phyloP scores from a whole-genome alignment of 495 filamentous ascomycete species.

The Aspergillus ostianus region DNA sequence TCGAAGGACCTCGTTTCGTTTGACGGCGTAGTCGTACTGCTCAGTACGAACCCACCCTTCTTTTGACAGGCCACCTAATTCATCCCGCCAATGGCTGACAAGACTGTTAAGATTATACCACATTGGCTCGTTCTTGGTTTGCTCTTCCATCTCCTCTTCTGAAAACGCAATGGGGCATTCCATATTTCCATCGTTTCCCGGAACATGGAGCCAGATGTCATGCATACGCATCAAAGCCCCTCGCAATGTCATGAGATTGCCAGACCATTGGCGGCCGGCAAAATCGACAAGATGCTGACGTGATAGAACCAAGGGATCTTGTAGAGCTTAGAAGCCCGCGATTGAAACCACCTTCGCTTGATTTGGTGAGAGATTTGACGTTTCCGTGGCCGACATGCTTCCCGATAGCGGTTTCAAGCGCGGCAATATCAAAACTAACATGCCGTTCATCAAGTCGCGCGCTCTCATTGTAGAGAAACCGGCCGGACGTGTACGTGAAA shows the following conservation, averaged over 20 bases:
- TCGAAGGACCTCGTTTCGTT: slow-evolving; percentile 13
- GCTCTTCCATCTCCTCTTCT: slow-evolving; percentile 15
- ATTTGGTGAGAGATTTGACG: slow-evolving; percentile 18
- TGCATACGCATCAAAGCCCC: slow-evolving; percentile 21
- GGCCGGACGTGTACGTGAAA: slow-evolving; percentile 21
- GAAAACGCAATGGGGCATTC: slow-evolving; percentile 23
- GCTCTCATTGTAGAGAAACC: slow-evolving; percentile 23
- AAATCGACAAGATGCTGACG: slow-evolving; percentile 27
- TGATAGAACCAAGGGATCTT: slow-evolving; percentile 16
- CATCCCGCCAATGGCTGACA: slow-evolving; percentile 23
- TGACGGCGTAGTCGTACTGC: slow-evolving; percentile 15
- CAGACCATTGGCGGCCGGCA: slow-evolving; percentile 27
- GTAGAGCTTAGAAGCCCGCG: slow-evolving; percentile 23
- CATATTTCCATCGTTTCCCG: slow-evolving; percentile 11
- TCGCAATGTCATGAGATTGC: slow-evolving; percentile 24
- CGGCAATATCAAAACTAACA: slow-evolving; percentile 21
- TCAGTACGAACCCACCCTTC: slow-evolving; percentile 19
- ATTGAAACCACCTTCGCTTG: slow-evolving; percentile 32
- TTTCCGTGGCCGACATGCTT: slow-evolving; percentile 15
- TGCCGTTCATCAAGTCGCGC: slow-evolving; percentile 20
- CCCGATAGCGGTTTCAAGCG: slow-evolving; percentile 15
- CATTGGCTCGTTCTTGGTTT: slow-evolving; percentile 21
- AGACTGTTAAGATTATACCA: slow-evolving; percentile 22
- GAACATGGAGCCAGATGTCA: slow-evolving; percentile 22
- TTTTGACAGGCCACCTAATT: slow-evolving; percentile 20